These are phyloP conservation scores for Macrolepiota fuliginosa DNA, from an alignment of 768 basidiomycete species.

Conservation along the genomic window DNA sequence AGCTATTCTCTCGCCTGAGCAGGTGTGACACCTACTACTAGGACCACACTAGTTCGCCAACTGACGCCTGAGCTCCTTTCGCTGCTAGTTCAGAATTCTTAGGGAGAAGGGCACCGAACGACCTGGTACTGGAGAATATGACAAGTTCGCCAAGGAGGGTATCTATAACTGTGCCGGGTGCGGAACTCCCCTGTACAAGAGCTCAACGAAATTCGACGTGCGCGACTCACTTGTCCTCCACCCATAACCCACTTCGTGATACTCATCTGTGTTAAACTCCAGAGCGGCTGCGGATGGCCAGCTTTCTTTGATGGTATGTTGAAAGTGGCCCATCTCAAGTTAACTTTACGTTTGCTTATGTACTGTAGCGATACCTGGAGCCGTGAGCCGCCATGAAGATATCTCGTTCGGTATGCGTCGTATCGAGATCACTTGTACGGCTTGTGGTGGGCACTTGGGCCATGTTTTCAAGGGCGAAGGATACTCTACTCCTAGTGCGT, in stretches of 20 bases:
- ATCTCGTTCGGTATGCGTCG: conserved; percentile 60
- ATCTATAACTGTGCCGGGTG: conserved; percentile 81
- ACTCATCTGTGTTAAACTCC: neutral
- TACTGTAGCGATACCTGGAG: conserved; percentile 77
- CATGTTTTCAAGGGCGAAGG: conserved; percentile 96
- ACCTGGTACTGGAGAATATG: conserved; percentile 76
- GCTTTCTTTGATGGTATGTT: conserved; percentile 87
- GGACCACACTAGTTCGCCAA: neutral
- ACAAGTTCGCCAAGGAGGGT: conserved; percentile 64
- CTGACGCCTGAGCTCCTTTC: neutral
- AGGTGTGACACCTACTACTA: conserved; percentile 46
- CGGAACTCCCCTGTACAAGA: conserved; percentile 81
- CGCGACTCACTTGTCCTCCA: conserved; percentile 14
- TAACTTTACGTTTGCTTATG: neutral
- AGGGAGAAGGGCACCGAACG: conserved; percentile 86
- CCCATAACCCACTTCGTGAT: neutral
- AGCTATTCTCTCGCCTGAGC: conserved; percentile 74
- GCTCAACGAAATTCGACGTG: conserved; percentile 82
- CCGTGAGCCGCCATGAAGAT: conserved; percentile 80
- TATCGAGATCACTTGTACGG: conserved; percentile 85
- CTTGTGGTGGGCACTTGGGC: conserved; percentile 91
- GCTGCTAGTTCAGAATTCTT: conserved; percentile 72
- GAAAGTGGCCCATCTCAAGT: neutral
- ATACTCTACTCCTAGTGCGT: conserved; percentile 67
- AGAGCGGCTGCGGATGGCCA: conserved; percentile 96